Percentiles rank a stretch among this genome's conserved stretches.
Evolutionary conservation across 2,329 filamentous ascomycete species (phyloP).

Genomic region (Diaporthe sp.): DNA sequence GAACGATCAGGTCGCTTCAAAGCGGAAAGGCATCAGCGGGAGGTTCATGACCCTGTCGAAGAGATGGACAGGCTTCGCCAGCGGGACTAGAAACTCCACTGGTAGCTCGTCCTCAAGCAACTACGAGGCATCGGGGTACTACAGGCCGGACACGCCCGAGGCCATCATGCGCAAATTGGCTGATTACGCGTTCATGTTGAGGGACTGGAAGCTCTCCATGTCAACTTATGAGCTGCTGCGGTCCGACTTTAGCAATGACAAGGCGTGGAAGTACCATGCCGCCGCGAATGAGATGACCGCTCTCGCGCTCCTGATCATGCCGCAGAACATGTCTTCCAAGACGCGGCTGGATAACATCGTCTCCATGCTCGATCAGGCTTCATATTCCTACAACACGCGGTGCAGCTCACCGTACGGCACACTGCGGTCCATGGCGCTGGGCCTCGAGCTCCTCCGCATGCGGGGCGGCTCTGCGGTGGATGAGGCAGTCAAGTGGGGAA

Average conservation of each 20-base stretch:
- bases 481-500: slow-evolving; percentile 88
- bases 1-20: slow-evolving; percentile 97
- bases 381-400: slow-evolving; percentile 91
- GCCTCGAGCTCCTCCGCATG: slow-evolving; percentile 84
- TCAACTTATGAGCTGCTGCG: slow-evolving; percentile 92
- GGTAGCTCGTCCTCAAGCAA: slow-evolving; percentile 71
- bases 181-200: slow-evolving; percentile 96
- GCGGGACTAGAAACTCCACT: slow-evolving; percentile 71
- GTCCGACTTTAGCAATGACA: slow-evolving; percentile 92
- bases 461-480: slow-evolving; percentile 85
- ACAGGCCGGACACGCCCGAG: slow-evolving; percentile 85
- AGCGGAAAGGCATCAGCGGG: slow-evolving; percentile 87
- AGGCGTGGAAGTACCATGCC: slow-evolving; percentile 96
- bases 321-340: slow-evolving; percentile 79
- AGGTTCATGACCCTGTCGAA: slow-evolving; percentile 96
- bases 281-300: slow-evolving; percentile 96
- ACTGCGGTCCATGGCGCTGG: slow-evolving; percentile 79
- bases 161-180: slow-evolving; percentile 93
- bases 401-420: slow-evolving; percentile 85
- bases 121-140: slow-evolving; percentile 86
- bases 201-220: slow-evolving; percentile 93
- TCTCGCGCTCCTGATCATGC: slow-evolving; percentile 83
- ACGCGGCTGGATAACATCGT: slow-evolving; percentile 85
- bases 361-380: slow-evolving; percentile 88
- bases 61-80: slow-evolving; percentile 87